A percentile compares a stretch with the other conserved stretches of the same genome.
These are phyloP conservation scores for Eremothecium sinecaudum DNA, from an alignment of 1,139 yeast species.

Conservation along the genomic window DNA sequence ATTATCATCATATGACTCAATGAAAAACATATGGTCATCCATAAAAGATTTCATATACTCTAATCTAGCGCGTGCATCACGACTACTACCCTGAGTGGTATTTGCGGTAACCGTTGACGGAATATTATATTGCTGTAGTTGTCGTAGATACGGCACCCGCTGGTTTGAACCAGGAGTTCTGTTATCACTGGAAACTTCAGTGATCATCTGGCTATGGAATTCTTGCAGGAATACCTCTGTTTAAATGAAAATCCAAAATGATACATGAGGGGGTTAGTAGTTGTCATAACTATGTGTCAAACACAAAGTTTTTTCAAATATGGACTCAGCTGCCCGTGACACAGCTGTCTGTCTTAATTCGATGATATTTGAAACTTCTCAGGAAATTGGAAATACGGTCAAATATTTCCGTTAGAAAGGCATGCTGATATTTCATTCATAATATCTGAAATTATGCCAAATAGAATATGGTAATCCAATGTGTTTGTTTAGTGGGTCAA, in stretches of 20 bases:
- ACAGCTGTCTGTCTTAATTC: no score
- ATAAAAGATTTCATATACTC: slow-evolving; percentile 23
- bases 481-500: no score
- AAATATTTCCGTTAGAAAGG: no score
- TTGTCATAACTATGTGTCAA: background rate
- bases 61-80: slow-evolving; percentile 21
- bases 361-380: no score
- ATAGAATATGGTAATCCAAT: no score
- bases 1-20: slow-evolving; percentile 2
- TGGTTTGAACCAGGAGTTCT: background rate
- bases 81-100: slow-evolving; percentile 6
- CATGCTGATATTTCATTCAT: no score
- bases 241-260: background rate
- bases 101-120: slow-evolving; percentile 2
- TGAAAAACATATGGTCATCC: slow-evolving; percentile 22
- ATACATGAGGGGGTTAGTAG: background rate
- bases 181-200: background rate
- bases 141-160: slow-evolving; percentile 6
- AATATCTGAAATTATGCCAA: no score
- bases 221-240: background rate
- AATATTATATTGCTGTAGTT: slow-evolving; percentile 8
- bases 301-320: slow-evolving; percentile 1
- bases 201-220: background rate
- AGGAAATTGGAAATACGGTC: no score
- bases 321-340: no score